phyloP scores from a whole-genome alignment of 768 basidiomycete genomes.

The Tricholoma flavovirens region DNA sequence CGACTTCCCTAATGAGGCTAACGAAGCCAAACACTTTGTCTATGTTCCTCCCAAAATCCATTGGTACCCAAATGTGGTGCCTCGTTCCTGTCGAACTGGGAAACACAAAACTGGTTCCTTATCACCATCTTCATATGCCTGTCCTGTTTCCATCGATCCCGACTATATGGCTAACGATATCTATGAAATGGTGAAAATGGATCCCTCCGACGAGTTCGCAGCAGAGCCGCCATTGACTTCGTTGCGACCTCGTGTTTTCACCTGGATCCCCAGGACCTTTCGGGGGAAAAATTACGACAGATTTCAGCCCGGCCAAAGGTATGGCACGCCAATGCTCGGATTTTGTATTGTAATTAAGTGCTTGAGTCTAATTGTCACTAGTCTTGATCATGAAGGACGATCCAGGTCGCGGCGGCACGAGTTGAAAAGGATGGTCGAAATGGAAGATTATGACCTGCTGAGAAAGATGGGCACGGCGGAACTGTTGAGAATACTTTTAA shows the following conservation, averaged over 20 bases:
- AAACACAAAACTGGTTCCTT: background rate
- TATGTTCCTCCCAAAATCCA: background rate
- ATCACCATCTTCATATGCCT: background rate
- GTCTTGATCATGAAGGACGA: background rate
- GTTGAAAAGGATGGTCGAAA: background rate
- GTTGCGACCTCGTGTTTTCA: conserved; percentile 5
- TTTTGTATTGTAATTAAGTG: background rate
- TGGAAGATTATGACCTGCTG: background rate
- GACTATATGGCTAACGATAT: background rate
- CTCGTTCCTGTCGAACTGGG: background rate
- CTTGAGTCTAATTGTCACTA: background rate
- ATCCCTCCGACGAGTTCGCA: background rate
- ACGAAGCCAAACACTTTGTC: background rate
- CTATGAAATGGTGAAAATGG: background rate
- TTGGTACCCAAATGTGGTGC: background rate
- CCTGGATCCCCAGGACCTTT: background rate
- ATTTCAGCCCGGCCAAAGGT: background rate
- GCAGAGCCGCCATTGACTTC: conserved; percentile 3
- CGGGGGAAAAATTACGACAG: background rate
- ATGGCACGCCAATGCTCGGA: background rate
- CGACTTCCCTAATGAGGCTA: background rate
- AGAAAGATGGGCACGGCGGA: background rate
- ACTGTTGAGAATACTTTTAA: background rate
- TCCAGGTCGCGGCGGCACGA: conserved; percentile 9
- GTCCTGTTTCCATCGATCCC: too few species aligned